Conservation (phyloP, 2,329 filamentous ascomycete species). For the Colletotrichum sp. region DNA sequence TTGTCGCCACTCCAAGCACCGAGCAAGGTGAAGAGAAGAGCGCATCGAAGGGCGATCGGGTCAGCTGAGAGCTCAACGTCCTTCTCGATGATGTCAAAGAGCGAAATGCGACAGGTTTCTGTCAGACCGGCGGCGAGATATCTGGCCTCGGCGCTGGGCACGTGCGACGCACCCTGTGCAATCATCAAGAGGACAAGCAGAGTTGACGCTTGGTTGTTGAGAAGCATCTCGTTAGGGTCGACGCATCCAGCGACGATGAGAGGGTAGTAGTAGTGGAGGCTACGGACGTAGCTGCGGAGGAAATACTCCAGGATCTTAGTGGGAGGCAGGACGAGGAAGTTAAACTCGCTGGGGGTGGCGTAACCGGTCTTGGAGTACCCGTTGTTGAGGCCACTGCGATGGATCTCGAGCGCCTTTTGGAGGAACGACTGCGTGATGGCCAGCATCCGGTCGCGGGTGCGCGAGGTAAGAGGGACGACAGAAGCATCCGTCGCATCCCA, state of each 20-base stretch:
- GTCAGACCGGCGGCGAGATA: slow-evolving; percentile 70
- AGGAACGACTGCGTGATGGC: slow-evolving; percentile 74
- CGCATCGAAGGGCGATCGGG: slow-evolving; percentile 67
- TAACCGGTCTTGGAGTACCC: slow-evolving; percentile 45
- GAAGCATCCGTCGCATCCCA: slow-evolving; percentile 42
- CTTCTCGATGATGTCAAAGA: slow-evolving; percentile 76
- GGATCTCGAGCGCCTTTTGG: slow-evolving; percentile 73
- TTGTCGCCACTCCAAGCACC: slow-evolving; percentile 79
- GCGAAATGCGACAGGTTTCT: slow-evolving; percentile 74
- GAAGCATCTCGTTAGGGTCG: slow-evolving; percentile 71
- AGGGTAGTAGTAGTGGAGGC: slow-evolving; percentile 70
- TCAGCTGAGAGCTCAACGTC: slow-evolving; percentile 72
- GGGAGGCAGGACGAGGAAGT: slow-evolving; percentile 70
- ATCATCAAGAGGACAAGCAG: slow-evolving; percentile 75
- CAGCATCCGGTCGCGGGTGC: slow-evolving; percentile 71
- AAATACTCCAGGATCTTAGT: slow-evolving; percentile 72
- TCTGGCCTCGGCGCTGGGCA: slow-evolving; percentile 68
- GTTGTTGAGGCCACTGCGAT: slow-evolving; percentile 56
- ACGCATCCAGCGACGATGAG: slow-evolving; percentile 64
- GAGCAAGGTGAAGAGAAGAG: slow-evolving; percentile 70
- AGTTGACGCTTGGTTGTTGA: slow-evolving; percentile 69
- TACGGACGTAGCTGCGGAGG: slow-evolving; percentile 68
- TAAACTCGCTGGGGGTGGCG: slow-evolving; percentile 55
- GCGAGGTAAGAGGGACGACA: slow-evolving; percentile 49
- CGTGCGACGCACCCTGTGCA: slow-evolving; percentile 71